Evolutionary conservation across 106 monocot genomes (phyloP).

Genomic region (Dendrobium huoshanense): DNA sequence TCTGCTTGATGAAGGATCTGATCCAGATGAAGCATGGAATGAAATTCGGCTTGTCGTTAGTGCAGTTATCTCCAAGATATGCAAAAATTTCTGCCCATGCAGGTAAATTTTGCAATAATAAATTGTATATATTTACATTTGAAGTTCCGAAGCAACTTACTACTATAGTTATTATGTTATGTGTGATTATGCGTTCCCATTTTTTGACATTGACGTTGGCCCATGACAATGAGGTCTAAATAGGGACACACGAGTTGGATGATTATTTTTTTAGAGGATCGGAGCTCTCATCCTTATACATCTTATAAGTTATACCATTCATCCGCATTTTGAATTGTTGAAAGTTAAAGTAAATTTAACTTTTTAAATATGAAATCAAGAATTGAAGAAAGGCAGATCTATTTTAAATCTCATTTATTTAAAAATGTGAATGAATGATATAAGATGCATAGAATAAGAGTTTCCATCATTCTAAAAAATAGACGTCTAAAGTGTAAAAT

Average conservation of each 20-base stretch:
- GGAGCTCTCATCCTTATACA: neutral
- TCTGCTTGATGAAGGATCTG: slow-evolving; percentile 21
- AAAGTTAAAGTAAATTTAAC: neutral
- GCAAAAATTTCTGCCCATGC: slow-evolving; percentile 52
- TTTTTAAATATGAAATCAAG: too few relatives aligned
- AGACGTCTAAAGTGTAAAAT: neutral
- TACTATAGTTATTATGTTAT: too few relatives aligned
- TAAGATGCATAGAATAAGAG: neutral
- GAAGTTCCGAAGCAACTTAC: too few relatives aligned
- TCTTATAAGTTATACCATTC: neutral
- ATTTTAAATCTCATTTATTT: neutral
- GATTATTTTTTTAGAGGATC: neutral
- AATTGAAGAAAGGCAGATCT: neutral
- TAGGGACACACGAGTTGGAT: neutral
- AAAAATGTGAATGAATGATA: neutral
- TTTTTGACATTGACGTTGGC: too few relatives aligned
- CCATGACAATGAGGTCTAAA: neutral
- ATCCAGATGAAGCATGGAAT: slow-evolving; percentile 31
- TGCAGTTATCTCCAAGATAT: slow-evolving; percentile 42
- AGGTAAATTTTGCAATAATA: slow-evolving; percentile 20
- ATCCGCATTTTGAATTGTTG: neutral
- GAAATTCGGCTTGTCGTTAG: slow-evolving; percentile 37
- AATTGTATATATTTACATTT: neutral
- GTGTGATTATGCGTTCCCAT: neutral
- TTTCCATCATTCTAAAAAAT: neutral